Base-by-base conservation (phyloP, 805 yeast genomes). In the Metschnikowia cubensis region DNA sequence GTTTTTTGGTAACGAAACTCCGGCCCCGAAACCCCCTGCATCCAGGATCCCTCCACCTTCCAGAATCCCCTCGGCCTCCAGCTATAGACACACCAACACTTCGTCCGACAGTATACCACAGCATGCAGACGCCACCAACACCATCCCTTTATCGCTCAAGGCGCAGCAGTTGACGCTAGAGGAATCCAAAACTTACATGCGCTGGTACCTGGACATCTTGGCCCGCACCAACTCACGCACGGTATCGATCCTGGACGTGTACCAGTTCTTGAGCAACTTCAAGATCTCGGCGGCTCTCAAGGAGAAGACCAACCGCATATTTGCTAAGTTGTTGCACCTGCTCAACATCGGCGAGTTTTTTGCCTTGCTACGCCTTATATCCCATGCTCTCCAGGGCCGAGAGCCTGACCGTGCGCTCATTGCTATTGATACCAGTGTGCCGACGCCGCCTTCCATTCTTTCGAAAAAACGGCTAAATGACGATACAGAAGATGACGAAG, bases 131-230 rank as follows among this genome's bases (percentile, higher is more conserved):
- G 73, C 69, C 36, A 81, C 79, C 42, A 53, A 70, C 7, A 57
- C 69, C 10, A 76, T 83, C 2, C 89, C 91, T 0, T 66, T 87
- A 45, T 80, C 89, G 2, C 68, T 87, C n/a, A 74, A 84, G 1
- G 77, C 81, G 1, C 79, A 77, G 42, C 89, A 89, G 50, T 75
- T 92, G 42, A 79, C 96, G 0, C 76, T 77, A 17, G 87, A 85
- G 50, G 99, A 92, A 66, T 79, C 83, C 11, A 82, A 85, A 59
- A 87, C 97, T 1, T 92, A 92, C 66, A 80, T 92, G 58, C 75
- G 97, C 56, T 92, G 99, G 99, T 92, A 91, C 66, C 85, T 89
- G 57, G 91, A 89, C 61, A 81, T 92, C 32, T 77, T 87, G 35
- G 76, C 87, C 41, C 79, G 91, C 47, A 85, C 86, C 54, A 83